Conservation (phyloP, 306 rosid species). For the Purshia tridentata region DNA sequence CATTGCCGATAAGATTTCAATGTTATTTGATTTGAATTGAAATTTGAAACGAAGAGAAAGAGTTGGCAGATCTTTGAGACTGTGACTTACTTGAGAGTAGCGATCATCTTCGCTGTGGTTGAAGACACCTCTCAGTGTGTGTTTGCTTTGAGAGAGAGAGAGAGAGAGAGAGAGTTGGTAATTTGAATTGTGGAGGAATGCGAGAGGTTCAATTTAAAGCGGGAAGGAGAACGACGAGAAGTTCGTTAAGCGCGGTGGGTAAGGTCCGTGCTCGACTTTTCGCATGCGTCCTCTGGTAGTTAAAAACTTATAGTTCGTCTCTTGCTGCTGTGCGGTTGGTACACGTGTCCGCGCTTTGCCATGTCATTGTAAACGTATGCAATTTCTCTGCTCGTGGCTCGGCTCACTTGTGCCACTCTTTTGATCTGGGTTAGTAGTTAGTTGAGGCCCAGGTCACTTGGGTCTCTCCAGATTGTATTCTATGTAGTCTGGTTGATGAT, state of each 20-base stretch:
- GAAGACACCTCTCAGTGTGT: constrained; percentile 17
- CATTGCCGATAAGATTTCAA: constrained; percentile 20
- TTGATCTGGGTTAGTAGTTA: too few relatives aligned
- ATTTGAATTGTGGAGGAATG: neutral
- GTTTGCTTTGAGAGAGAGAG: neutral
- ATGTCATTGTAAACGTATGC: constrained; percentile 1
- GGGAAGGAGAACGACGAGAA: constrained; percentile 35
- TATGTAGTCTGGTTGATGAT: too few relatives aligned
- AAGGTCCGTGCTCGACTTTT: neutral
- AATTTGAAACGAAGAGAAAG: constrained; percentile 25
- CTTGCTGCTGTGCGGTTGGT: neutral
- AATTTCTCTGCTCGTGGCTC: too few relatives aligned
- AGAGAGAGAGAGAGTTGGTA: constrained; percentile 18
- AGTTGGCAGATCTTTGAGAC: constrained; percentile 7
- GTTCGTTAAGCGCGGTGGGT: constrained; percentile 5
- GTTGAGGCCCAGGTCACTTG: too few relatives aligned
- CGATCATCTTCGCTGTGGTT: constrained; percentile 50
- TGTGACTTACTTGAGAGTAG: constrained; percentile 65
- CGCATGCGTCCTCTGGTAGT: neutral
- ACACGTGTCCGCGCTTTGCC: constrained; percentile 12
- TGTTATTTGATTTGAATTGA: constrained; percentile 3
- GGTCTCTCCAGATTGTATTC: too few relatives aligned
- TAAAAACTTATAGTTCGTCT: too few relatives aligned
- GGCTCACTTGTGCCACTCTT: too few relatives aligned
- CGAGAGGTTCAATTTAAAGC: constrained; percentile 33